Evolutionary conservation across 306 rosid species (phyloP).

Genomic region (Alnus rubra): DNA sequence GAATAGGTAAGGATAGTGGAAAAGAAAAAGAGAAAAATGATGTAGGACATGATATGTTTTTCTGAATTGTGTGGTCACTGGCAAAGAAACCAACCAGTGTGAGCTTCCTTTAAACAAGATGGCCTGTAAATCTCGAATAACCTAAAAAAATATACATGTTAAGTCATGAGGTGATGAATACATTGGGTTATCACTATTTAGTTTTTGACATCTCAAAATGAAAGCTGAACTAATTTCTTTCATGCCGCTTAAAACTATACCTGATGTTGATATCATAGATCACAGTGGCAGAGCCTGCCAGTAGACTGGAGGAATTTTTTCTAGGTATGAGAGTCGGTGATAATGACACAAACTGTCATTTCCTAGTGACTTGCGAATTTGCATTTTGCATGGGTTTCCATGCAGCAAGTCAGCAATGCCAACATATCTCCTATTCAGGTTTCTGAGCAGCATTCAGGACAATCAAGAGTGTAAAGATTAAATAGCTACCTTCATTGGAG

Average conservation of each 20-base stretch:
- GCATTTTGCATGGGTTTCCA: neutral
- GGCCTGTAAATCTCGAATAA: constrained; percentile 13
- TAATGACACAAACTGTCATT: neutral
- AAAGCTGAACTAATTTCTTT: neutral
- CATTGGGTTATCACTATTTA: neutral
- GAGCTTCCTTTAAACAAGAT: constrained; percentile 12
- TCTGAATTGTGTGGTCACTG: constrained; percentile 6
- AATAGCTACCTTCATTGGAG: constrained; percentile 6
- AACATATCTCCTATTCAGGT: neutral
- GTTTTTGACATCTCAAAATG: neutral
- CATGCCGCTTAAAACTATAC: neutral
- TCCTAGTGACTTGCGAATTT: neutral
- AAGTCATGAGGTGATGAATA: constrained; percentile 1
- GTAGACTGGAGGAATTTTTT: neutral
- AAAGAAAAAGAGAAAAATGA: constrained; percentile 1
- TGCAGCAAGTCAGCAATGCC: neutral
- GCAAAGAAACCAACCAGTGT: constrained; percentile 20
- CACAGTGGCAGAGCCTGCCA: neutral
- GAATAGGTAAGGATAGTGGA: neutral
- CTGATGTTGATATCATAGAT: neutral
- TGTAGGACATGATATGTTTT: constrained; percentile 1
- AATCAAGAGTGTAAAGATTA: neutral
- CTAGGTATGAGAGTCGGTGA: neutral
- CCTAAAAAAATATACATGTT: neutral
- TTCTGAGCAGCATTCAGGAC: neutral